Evolutionary conservation across 495 filamentous ascomycete genomes (phyloP).

Genomic region (Neurospora sp.): DNA sequence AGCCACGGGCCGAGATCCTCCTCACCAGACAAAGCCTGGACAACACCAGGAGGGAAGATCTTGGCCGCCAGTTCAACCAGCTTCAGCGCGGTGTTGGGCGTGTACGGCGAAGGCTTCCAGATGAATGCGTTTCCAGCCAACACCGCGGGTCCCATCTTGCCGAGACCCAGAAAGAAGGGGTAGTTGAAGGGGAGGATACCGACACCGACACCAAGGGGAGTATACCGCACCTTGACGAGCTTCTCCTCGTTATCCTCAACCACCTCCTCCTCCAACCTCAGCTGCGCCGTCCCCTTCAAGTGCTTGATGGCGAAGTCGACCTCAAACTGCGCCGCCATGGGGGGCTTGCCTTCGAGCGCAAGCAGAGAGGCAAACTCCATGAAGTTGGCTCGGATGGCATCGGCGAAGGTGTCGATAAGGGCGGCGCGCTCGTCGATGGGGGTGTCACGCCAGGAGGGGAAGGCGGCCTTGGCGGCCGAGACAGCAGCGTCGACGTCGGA

Average conservation of each 20-base stretch:
- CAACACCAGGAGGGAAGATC: constrained; percentile 54
- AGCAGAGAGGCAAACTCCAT: constrained; percentile 28
- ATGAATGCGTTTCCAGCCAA: constrained; percentile 54
- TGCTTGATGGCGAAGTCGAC: constrained; percentile 18
- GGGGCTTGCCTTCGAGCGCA: constrained; percentile 19
- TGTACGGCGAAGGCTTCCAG: constrained; percentile 55
- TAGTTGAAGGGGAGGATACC: constrained; percentile 59
- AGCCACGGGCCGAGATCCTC: constrained; percentile 53
- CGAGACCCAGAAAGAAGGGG: constrained; percentile 43
- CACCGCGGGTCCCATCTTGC: constrained; percentile 47
- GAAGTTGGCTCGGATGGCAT: constrained; percentile 22
- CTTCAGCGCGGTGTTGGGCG: constrained; percentile 58
- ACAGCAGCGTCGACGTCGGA: constrained; percentile 44
- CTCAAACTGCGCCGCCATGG: constrained; percentile 20
- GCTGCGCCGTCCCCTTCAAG: background rate
- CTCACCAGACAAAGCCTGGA: constrained; percentile 58
- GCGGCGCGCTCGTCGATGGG: constrained; percentile 40
- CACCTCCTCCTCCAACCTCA: constrained; percentile 7
- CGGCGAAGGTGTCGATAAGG: constrained; percentile 41
- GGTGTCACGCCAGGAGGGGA: constrained; percentile 32
- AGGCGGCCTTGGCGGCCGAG: constrained; percentile 33
- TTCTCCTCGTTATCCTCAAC: constrained; percentile 38
- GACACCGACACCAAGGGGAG: constrained; percentile 42
- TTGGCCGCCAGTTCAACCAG: constrained; percentile 49
- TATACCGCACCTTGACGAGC: constrained; percentile 38